Conservation (phyloP, 805 yeast genomes). For the Metahyphopichia silvanorum region DNA sequence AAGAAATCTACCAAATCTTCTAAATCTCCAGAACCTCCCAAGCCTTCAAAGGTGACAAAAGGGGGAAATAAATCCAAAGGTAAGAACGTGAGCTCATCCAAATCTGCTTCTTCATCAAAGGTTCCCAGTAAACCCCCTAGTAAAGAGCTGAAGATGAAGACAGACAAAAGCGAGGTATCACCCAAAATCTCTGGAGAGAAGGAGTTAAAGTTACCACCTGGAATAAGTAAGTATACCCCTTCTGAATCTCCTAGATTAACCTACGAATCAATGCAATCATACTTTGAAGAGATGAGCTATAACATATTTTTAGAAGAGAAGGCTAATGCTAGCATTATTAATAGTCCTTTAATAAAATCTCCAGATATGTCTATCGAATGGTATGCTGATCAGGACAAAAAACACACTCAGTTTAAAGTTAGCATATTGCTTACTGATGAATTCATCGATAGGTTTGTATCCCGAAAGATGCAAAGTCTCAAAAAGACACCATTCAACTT, state of each 20-base stretch:
- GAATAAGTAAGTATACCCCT: conserved; percentile 27
- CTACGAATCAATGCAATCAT: conserved; percentile 49
- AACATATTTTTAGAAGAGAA: conserved; percentile 64
- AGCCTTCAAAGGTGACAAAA: too few relatives aligned
- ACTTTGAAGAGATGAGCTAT: conserved; percentile 57
- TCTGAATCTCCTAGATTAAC: conserved; percentile 40
- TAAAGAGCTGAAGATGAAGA: too few relatives aligned
- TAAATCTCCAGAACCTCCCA: too few relatives aligned
- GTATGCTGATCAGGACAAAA: conserved; percentile 44
- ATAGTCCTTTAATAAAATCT: conserved; percentile 32
- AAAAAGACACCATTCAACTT: conserved; percentile 58
- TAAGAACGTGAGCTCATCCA: too few relatives aligned
- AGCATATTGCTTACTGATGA: conserved; percentile 45
- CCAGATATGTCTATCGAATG: conserved; percentile 51
- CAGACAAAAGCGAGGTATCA: not conserved
- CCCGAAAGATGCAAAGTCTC: conserved; percentile 47
- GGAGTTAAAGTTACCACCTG: conserved; percentile 17
- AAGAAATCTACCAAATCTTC: too few relatives aligned
- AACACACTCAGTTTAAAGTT: conserved; percentile 38
- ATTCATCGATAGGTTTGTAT: conserved; percentile 47
- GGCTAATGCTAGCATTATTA: conserved; percentile 33
- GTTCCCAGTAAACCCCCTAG: too few relatives aligned
- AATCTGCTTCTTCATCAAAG: too few relatives aligned
- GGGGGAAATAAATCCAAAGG: too few relatives aligned
- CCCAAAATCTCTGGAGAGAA: conserved; percentile 1